Conservation (phyloP, 2,329 filamentous ascomycete species). For the Cucurbitaria berberidis region DNA sequence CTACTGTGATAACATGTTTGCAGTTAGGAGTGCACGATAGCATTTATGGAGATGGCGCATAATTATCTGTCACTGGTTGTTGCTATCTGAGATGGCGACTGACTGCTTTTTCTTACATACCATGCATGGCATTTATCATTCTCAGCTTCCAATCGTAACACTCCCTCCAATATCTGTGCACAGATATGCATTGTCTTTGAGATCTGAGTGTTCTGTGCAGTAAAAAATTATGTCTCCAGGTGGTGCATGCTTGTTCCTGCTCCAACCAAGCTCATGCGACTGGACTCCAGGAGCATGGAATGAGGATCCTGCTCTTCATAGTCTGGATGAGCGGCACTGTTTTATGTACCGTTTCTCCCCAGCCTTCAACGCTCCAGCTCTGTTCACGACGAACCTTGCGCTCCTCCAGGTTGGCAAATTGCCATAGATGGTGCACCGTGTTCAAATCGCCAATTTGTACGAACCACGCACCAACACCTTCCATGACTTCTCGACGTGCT, state of each 20-base stretch:
- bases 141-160: neutral
- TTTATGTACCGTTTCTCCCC: slow-evolving; percentile 97
- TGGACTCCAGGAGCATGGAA: slow-evolving; percentile 96
- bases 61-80: neutral
- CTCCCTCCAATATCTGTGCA: neutral
- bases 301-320: slow-evolving; percentile 93
- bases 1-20: neutral
- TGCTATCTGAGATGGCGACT: neutral
- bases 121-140: neutral
- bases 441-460: slow-evolving; percentile 98
- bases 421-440: slow-evolving; percentile 97
- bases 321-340: slow-evolving; percentile 95
- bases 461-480: slow-evolving; percentile 97
- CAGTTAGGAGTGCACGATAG: neutral
- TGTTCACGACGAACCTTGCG: slow-evolving; percentile 87
- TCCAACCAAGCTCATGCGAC: slow-evolving; percentile 66
- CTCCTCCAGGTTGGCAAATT: slow-evolving; percentile 96
- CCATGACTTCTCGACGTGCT: slow-evolving; percentile 95
- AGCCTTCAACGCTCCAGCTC: slow-evolving; percentile 94
- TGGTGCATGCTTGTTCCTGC: neutral
- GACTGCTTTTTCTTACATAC: neutral
- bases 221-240: neutral
- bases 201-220: neutral
- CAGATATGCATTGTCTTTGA: neutral
- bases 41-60: neutral